Percentiles rank a stretch among this genome's conserved stretches.
phyloP scores from a whole-genome alignment of 495 filamentous ascomycete species.

The Trichoderma asperelloides region DNA sequence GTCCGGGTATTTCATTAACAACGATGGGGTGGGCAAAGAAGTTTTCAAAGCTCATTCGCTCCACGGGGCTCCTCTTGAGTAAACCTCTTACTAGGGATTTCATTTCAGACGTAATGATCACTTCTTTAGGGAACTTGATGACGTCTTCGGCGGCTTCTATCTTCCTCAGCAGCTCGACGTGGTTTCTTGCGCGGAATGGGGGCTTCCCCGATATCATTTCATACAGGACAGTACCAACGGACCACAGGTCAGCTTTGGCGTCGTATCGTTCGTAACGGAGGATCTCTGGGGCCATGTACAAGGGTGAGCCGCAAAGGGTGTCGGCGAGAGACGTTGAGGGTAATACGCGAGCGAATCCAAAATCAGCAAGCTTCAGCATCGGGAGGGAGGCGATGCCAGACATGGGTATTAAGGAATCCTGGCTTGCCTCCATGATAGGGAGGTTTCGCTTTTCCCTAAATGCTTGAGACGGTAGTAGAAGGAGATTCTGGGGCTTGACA shows the following conservation, averaged over 20 bases:
- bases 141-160: conserved; percentile 80
- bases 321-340: conserved; percentile 86
- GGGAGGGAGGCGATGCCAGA: conserved; percentile 80
- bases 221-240: conserved; percentile 86
- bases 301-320: conserved; percentile 92
- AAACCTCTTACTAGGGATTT: conserved; percentile 74
- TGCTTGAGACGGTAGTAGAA: conserved; percentile 75
- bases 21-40: conserved; percentile 74
- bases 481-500: conserved; percentile 93
- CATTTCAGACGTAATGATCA: conserved; percentile 61
- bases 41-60: conserved; percentile 71
- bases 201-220: conserved; percentile 91
- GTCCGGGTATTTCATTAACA: conserved; percentile 68
- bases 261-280: conserved; percentile 96
- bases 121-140: conserved; percentile 72
- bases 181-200: conserved; percentile 85
- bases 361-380: conserved; percentile 95
- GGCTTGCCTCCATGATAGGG: conserved; percentile 52
- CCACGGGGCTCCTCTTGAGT: conserved; percentile 74
- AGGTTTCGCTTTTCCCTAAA: conserved; percentile 39
- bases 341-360: conserved; percentile 88
- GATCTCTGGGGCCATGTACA: conserved; percentile 99
- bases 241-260: conserved; percentile 95
- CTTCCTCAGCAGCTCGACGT: conserved; percentile 84
- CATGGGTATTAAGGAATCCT: conserved; percentile 67